Evolutionary conservation across 352 stramenopile species (phyloP).

Genomic region (Phytophthora pini): DNA sequence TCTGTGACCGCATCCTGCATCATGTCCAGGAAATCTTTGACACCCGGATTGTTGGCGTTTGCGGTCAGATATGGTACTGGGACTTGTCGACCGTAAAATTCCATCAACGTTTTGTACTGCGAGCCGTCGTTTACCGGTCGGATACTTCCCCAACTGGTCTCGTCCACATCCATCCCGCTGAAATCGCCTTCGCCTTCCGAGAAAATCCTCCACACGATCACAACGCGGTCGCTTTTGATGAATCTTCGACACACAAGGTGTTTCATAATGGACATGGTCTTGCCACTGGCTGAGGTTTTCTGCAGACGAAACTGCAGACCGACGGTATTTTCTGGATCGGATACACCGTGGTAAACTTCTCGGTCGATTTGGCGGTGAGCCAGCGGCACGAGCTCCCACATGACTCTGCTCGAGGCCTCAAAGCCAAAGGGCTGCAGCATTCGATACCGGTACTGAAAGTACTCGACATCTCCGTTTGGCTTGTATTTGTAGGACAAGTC

Average conservation of each 20-base stretch:
- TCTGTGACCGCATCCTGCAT: background rate
- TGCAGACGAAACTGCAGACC: constrained; percentile 33
- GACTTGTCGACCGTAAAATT: no score
- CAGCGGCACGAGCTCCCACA: constrained; percentile 13
- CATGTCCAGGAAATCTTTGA: background rate
- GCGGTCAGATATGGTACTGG: background rate
- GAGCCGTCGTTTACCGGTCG: background rate
- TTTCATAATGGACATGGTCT: constrained; percentile 18
- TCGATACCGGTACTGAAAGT: constrained; percentile 19
- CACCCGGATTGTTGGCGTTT: background rate
- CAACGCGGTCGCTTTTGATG: constrained; percentile 41
- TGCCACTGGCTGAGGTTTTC: constrained; percentile 6
- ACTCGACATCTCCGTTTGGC: constrained; percentile 8
- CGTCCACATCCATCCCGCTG: constrained; percentile 35
- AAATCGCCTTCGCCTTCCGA: constrained; percentile 34
- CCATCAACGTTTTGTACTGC: background rate
- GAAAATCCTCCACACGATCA: constrained; percentile 52
- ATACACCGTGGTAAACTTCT: constrained; percentile 17
- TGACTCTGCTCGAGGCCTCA: constrained; percentile 5
- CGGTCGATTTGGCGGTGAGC: constrained; percentile 17
- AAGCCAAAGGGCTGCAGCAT: constrained; percentile 20
- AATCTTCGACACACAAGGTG: constrained; percentile 34
- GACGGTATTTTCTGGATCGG: constrained; percentile 35
- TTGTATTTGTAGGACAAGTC: constrained; percentile 6
- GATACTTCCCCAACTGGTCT: background rate